phyloP scores from a whole-genome alignment of 768 basidiomycete species.

The Phanerodontia chrysosporium region DNA sequence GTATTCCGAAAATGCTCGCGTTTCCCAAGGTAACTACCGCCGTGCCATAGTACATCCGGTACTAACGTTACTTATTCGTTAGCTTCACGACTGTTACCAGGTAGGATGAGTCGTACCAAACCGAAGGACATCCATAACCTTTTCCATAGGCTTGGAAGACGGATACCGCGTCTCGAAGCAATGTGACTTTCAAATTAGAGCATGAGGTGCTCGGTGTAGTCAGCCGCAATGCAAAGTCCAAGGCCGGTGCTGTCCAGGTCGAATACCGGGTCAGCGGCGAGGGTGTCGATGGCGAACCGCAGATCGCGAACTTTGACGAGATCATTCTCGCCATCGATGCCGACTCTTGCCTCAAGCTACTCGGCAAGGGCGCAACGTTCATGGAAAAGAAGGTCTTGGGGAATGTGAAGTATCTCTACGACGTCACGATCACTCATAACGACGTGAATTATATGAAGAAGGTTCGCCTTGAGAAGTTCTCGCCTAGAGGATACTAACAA shows the following conservation, averaged over 20 bases:
- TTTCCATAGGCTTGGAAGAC: slow-evolving; percentile 23
- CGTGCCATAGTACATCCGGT: neutral
- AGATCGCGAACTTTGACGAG: slow-evolving; percentile 36
- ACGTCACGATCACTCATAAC: slow-evolving; percentile 48
- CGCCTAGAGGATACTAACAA: neutral
- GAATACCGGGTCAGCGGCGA: slow-evolving; percentile 15
- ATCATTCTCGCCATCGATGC: slow-evolving; percentile 42
- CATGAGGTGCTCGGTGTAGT: slow-evolving; percentile 24
- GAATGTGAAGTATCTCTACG: slow-evolving; percentile 41
- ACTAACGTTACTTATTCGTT: neutral
- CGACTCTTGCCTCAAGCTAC: slow-evolving; percentile 38
- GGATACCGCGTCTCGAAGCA: slow-evolving; percentile 20
- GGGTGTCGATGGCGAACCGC: slow-evolving; percentile 8
- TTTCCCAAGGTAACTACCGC: slow-evolving; percentile 27
- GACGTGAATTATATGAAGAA: slow-evolving; percentile 44
- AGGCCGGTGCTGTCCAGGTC: slow-evolving; percentile 18
- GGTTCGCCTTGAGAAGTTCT: slow-evolving; percentile 20
- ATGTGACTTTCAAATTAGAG: slow-evolving; percentile 24
- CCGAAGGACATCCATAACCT: neutral
- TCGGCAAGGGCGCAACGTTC: slow-evolving; percentile 35
- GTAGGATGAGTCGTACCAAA: neutral
- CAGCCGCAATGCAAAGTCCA: slow-evolving; percentile 17
- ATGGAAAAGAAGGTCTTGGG: slow-evolving; percentile 39
- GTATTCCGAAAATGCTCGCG: slow-evolving; percentile 33
- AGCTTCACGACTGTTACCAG: slow-evolving; percentile 5